Evolutionary conservation across 176 grass and related monocot genomes (phyloP), one percentile per base, ranked within the genome.

Genomic region (Ensete glaucum): DNA sequence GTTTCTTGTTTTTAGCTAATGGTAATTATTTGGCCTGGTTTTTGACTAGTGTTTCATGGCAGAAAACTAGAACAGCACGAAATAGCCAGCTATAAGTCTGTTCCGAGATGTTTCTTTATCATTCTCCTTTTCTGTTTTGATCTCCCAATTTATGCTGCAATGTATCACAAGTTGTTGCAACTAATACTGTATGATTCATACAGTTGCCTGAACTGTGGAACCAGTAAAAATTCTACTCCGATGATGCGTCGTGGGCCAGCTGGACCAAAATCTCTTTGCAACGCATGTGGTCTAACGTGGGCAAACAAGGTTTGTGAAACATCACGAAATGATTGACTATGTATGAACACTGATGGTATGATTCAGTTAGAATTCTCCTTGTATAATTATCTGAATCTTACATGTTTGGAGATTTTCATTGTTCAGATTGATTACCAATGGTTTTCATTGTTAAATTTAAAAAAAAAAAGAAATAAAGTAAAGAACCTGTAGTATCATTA

Each of bases 241-340:
- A 77, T 48, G 83, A 89, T 89, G 87, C 83, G 80, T n/a, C 83
- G 83, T 2, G 87, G 67, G 1, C 87, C 87, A n/a, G 54, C 56
- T 68, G 87, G 83, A 50, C 57, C 53, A 21, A 82, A 64, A 69
- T 74, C 74, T 53, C 76, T 87, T 54, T 87, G 78, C 78, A 87
- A 87, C 13, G 85, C 81, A 50, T 87, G 85, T 64, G 85, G 81
- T 13, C 58, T 84, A 14, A 64, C 78, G 69, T 87, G 85, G 85
- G 81, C 69, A 16, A 87, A 62, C 11, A 57, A 67, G 14, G 81
- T 87, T 51, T 62, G 54, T 76, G 29, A 60, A n/a, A 6, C 57
- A 60, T 17, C 1, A 60, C 57, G 14, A 54, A 54, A 54, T 54
- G 53, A 54, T 54, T 54, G 53, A 54, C 9, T 29, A 43, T 43